Percentiles rank a stretch among this genome's conserved stretches.
These are phyloP conservation scores for Magnolia sinica DNA, from an alignment of 164 flowering plant genomes.

Conservation along the genomic window DNA sequence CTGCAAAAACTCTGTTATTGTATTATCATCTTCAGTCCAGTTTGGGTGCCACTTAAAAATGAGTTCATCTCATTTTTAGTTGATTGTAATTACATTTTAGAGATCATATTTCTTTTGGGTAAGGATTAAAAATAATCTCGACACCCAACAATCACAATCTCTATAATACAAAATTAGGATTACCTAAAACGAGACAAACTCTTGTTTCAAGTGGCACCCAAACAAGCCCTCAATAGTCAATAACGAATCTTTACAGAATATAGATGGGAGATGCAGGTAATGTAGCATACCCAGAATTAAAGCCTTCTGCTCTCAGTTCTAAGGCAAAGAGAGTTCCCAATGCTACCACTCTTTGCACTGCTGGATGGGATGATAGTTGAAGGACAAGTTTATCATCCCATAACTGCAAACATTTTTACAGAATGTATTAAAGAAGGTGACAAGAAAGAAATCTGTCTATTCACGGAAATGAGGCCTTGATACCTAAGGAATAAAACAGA, in stretches of 20 bases:
- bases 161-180: too few relatives aligned
- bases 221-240: too few relatives aligned
- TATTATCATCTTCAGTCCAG: too few relatives aligned
- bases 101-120: too few relatives aligned
- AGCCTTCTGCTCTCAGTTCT: slow-evolving; percentile 67
- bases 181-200: too few relatives aligned
- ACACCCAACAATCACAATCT: too few relatives aligned
- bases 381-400: slow-evolving; percentile 77
- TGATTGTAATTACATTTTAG: too few relatives aligned
- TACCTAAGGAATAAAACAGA: background rate
- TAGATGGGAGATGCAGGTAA: slow-evolving; percentile 2
- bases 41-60: too few relatives aligned
- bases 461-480: background rate
- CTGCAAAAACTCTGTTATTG: background rate
- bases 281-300: slow-evolving; percentile 60
- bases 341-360: slow-evolving; percentile 65
- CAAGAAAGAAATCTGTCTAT: background rate
- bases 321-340: slow-evolving; percentile 80
- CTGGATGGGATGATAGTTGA: slow-evolving; percentile 65
- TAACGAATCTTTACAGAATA: background rate
- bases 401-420: slow-evolving; percentile 47
- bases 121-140: too few relatives aligned
- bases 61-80: too few relatives aligned
- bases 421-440: background rate
- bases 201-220: too few relatives aligned